Percentiles rank a stretch among this genome's conserved stretches.
phyloP scores from a whole-genome alignment of 1,139 yeast genomes.

The Pichia sp. region DNA sequence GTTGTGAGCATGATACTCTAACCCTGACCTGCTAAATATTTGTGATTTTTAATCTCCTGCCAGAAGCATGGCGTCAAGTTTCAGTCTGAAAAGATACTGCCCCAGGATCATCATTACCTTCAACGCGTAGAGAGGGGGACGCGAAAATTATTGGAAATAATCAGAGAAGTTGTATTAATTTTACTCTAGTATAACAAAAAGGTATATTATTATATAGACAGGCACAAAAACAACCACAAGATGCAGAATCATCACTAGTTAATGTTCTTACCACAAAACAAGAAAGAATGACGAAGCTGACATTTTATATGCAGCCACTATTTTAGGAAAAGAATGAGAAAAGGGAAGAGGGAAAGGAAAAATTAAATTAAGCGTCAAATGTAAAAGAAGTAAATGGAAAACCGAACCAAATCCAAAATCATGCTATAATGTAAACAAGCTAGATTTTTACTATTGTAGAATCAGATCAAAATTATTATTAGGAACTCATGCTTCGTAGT shows the following conservation, averaged over 20 bases:
- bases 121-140: not conserved
- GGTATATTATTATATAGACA: slow-evolving; percentile 6
- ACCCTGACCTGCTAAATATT: too few species aligned
- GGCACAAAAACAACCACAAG: not conserved
- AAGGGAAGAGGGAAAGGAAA: not conserved
- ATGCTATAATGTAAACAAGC: not conserved
- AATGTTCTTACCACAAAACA: slow-evolving; percentile 24
- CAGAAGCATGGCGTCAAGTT: not conserved
- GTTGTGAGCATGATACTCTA: not conserved
- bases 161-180: not conserved
- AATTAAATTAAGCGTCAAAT: not conserved
- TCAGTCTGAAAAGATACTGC: not conserved
- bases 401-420: slow-evolving; percentile 1
- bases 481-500: slow-evolving; percentile 46
- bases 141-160: not conserved
- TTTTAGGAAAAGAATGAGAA: slow-evolving; percentile 2
- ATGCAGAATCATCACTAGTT: not conserved
- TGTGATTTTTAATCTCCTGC: too few species aligned
- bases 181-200: slow-evolving; percentile 13
- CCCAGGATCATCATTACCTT: not conserved
- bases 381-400: not conserved
- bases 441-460: slow-evolving; percentile 1
- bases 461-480: not conserved
- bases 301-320: not conserved
- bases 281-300: not conserved